Percentiles rank a stretch among this genome's conserved stretches.
These are phyloP conservation scores for Eremothecium gossypii DNA, from an alignment of 1,139 yeast species.

Conservation along the genomic window DNA sequence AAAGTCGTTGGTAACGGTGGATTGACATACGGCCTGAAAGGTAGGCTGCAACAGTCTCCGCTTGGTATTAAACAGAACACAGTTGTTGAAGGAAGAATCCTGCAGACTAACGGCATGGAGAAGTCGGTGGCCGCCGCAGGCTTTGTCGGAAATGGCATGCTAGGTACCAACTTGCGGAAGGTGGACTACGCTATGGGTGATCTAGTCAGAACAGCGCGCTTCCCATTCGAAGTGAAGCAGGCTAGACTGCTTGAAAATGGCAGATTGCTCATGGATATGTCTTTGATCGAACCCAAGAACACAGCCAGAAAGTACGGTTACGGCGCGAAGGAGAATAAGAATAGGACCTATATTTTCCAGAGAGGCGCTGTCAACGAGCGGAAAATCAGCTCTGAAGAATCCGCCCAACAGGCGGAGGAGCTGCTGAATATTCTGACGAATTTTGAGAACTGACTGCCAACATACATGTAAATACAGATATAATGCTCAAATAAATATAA, in stretches of 20 bases:
- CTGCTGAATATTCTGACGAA: constrained; percentile 14
- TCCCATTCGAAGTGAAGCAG: constrained; percentile 24
- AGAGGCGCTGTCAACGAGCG: background rate
- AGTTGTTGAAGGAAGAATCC: constrained; percentile 63
- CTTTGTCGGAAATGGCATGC: constrained; percentile 40
- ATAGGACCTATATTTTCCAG: background rate
- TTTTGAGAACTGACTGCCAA: constrained; percentile 6
- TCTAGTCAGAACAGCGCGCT: constrained; percentile 22
- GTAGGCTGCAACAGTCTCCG: constrained; percentile 66
- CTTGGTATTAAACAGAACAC: constrained; percentile 55
- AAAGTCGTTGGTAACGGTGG: constrained; percentile 63
- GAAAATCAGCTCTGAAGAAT: constrained; percentile 9
- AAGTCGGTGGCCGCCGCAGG: constrained; percentile 67
- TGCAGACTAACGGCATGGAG: constrained; percentile 33
- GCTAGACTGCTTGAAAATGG: constrained; percentile 24
- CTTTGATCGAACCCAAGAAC: constrained; percentile 11
- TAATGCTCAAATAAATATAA: background rate
- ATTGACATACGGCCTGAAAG: constrained; percentile 59
- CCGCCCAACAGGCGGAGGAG: constrained; percentile 21
- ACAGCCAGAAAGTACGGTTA: background rate
- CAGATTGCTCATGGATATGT: constrained; percentile 20
- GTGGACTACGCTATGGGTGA: constrained; percentile 23
- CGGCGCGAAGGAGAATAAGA: background rate
- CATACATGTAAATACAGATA: background rate
- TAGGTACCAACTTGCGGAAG: constrained; percentile 20